Base-by-base conservation (phyloP, 1,139 yeast species). In the Citeromyces hawaiiensis region DNA sequence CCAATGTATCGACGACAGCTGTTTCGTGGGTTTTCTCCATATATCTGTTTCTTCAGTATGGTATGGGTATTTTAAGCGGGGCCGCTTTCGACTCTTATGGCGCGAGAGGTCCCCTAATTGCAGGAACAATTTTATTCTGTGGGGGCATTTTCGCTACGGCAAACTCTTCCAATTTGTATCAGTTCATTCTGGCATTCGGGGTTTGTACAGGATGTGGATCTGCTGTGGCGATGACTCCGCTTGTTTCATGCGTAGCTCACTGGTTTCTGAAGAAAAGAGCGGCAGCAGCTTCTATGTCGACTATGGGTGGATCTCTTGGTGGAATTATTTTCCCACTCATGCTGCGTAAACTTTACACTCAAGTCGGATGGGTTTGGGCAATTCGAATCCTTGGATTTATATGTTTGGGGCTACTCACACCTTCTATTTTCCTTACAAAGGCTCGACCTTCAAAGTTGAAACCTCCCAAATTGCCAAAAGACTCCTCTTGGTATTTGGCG, bases 21-120 rank as follows among this genome's bases (percentile, higher is more conserved):
- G 62, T 75, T 1, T 74, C 81, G 13, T 76, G 83, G 83, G 68
- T 78, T 29, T 76, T 77, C 52, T 73, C 83, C 4, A 51, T 77
- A 15, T 70, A 67, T 53, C 53, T 72, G 42, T 72, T 73, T 39
- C 60, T 76, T 35, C 64, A 73, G 53, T 77, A 73, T 53, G 61
- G 72, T 38, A 71, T 76, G 18, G 75, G 77, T 0, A 72, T 77
- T 8, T 59, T 74, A 35, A 68, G 74, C 17, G 87, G 86, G 0
- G 75, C 75, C 7, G 51, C 76, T n/a, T 71, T 76, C 49, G 86
- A 79, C 47, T 55, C 58, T 38, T 60, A 59, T 38, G 86, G 86
- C 0, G 66, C 75, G 14, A 53, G 57, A 15, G 50, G 51, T 17
- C 70, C 76, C 6, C 57, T 75, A 56, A 40, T 62, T 4, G 43